Percentiles rank a stretch among this genome's conserved stretches.
These are phyloP conservation scores for Solanum ahanhuiri DNA, from an alignment of 257 asterid genomes.

Conservation along the genomic window DNA sequence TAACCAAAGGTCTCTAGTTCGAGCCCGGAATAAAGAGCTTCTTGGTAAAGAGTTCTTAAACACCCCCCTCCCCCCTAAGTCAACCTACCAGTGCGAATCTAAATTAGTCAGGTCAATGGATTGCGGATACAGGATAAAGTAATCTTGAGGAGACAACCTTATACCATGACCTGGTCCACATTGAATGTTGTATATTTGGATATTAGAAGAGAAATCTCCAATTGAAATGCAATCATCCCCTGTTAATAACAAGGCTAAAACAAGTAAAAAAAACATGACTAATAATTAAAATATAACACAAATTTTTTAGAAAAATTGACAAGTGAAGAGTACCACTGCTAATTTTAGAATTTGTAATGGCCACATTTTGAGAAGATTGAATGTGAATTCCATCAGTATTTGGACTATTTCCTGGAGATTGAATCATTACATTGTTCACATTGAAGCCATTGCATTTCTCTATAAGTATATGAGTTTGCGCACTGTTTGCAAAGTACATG, in stretches of 20 bases:
- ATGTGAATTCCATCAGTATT: slow-evolving; percentile 85
- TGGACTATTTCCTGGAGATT: slow-evolving; percentile 59
- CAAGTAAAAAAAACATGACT: not conserved
- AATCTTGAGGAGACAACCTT: slow-evolving; percentile 24
- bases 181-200: slow-evolving; percentile 25
- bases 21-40: not conserved
- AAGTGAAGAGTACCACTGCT: slow-evolving; percentile 25
- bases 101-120: not conserved
- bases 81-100: not conserved
- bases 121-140: not conserved
- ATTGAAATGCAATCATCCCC: slow-evolving; percentile 83
- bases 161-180: slow-evolving; percentile 93
- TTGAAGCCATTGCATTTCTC: slow-evolving; percentile 22
- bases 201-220: slow-evolving; percentile 45
- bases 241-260: not conserved
- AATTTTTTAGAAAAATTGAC: not conserved
- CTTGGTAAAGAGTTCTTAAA: not conserved
- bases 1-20: not conserved
- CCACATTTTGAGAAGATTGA: slow-evolving; percentile 32
- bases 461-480: slow-evolving; percentile 51
- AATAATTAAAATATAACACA: not conserved
- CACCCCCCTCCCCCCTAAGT: not conserved
- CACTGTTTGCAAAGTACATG: slow-evolving; percentile 34
- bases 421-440: slow-evolving; percentile 27
- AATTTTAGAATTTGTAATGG: slow-evolving; percentile 33